Evolutionary conservation across 2,329 filamentous ascomycete species (phyloP).

Genomic region (Colletotrichum zoysiae): DNA sequence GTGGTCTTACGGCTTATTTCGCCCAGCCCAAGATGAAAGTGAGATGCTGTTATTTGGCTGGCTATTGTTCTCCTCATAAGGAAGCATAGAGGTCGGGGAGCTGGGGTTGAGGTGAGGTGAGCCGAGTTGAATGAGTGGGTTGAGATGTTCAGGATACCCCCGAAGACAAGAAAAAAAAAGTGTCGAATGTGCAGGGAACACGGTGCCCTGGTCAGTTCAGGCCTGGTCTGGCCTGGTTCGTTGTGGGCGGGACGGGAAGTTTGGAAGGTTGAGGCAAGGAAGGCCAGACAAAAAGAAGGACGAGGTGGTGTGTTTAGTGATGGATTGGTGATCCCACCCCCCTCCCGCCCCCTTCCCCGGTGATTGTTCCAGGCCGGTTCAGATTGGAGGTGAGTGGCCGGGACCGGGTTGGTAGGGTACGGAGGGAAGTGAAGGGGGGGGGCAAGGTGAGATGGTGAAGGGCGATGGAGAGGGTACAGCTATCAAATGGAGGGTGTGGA

Average conservation of each 20-base stretch:
- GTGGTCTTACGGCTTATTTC: not conserved
- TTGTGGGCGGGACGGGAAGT: constrained; percentile 41
- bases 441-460: constrained; percentile 3
- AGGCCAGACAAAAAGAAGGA: constrained; percentile 22
- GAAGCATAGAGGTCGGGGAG: constrained; percentile 6
- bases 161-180: constrained; percentile 11
- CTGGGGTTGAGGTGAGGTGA: constrained; percentile 8
- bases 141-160: constrained; percentile 32
- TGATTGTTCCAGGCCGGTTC: constrained; percentile 32
- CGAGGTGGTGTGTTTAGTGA: constrained; percentile 40
- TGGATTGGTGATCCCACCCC: constrained; percentile 39
- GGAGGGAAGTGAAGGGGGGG: no score
- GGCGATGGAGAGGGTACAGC: not conserved
- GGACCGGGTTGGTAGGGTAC: constrained; percentile 7
- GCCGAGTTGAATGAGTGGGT: not conserved
- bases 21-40: not conserved
- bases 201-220: constrained; percentile 34
- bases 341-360: constrained; percentile 20
- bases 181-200: constrained; percentile 29
- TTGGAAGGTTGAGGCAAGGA: constrained; percentile 39
- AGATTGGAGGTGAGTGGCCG: constrained; percentile 33
- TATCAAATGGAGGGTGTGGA: not conserved
- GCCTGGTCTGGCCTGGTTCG: constrained; percentile 37
- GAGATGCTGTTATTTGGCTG: not conserved
- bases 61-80: constrained; percentile 9